Evolutionary conservation across 306 rosid species (phyloP), one percentile per base, ranked within the genome.

Genomic region (Rosa multiflora): DNA sequence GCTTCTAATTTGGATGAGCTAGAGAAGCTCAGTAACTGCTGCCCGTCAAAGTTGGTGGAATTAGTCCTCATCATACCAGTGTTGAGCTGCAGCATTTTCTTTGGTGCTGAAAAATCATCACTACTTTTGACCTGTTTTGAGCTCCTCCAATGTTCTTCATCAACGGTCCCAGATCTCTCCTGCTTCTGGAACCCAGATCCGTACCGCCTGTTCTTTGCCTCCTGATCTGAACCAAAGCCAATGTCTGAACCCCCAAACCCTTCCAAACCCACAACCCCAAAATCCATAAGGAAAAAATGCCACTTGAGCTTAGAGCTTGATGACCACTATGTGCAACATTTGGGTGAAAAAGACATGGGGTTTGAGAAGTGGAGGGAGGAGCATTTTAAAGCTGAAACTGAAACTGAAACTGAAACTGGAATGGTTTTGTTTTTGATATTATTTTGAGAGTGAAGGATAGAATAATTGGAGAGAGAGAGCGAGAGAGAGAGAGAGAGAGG

Each of bases 11-110:
- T 95, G 51, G 94, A 89, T 51, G 91, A 83, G 42, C 39, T 63
- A 75, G 97, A 88, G 78, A 95, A 95, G 80, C 96, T 91, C 56
- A 95, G 87, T 90, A 93, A 87, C 83, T 91, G 94, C 46, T 89
- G 90, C 5, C 42, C 82, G 79, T 86, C 91, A 73, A 82, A 82
- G 20, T 84, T 78, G 72, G 84, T 6, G 43, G 85, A 74, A 75
- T 82, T 91, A 86, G 97, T 88, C 89, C 91, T 88, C 82, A 89
- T 83, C 21, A 78, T 58, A 58, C 85, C 52, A 74, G 52, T 76
- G 61, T 32, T 82, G 2, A 82, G 89, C 48, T 85, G 92, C 78
- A 86, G 79, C 85, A 85, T 81, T 76, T 82, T 77, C 66, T 87
- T 89, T 76, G 87, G 86, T 29, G 85, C 55, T 21, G 83, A 82